A percentile compares a stretch with the other conserved stretches of the same genome.
phyloP scores from a whole-genome alignment of 2,329 filamentous ascomycete species.

The Xenosphaeropsis pyriputrescens region DNA sequence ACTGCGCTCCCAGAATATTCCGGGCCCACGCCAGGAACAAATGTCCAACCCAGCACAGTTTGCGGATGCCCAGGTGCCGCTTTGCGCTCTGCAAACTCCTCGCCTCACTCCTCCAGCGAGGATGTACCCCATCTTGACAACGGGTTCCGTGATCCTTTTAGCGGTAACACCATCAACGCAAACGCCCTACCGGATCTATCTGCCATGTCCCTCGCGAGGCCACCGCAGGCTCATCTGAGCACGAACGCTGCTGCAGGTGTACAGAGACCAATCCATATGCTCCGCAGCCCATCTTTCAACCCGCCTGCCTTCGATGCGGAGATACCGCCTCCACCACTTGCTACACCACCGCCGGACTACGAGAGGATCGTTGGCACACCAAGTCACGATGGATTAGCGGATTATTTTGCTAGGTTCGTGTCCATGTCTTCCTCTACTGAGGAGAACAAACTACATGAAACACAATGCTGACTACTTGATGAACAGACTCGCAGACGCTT shows the following conservation, averaged over 20 bases:
- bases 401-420: constrained; percentile 53
- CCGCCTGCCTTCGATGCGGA: constrained; percentile 58
- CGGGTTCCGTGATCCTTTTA: constrained; percentile 4
- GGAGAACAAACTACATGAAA: background rate
- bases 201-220: constrained; percentile 23
- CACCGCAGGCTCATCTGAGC: constrained; percentile 30
- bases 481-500: constrained; percentile 11
- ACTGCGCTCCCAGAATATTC: constrained; percentile 55
- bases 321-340: constrained; percentile 49
- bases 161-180: background rate
- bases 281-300: constrained; percentile 54
- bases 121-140: constrained; percentile 29
- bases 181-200: background rate
- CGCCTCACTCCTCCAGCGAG: constrained; percentile 22
- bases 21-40: constrained; percentile 27
- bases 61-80: constrained; percentile 53
- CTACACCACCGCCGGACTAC: constrained; percentile 58
- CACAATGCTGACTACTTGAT: constrained; percentile 3
- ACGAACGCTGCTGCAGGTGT: constrained; percentile 10
- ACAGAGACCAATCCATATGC: constrained; percentile 49
- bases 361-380: constrained; percentile 42
- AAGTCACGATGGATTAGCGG: constrained; percentile 40
- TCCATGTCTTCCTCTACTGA: background rate
- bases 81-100: constrained; percentile 14
- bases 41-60: constrained; percentile 18